These are phyloP conservation scores for Plasmodium chabaudi DNA, from an alignment of 169 alveolate genomes.

Conservation along the genomic window DNA sequence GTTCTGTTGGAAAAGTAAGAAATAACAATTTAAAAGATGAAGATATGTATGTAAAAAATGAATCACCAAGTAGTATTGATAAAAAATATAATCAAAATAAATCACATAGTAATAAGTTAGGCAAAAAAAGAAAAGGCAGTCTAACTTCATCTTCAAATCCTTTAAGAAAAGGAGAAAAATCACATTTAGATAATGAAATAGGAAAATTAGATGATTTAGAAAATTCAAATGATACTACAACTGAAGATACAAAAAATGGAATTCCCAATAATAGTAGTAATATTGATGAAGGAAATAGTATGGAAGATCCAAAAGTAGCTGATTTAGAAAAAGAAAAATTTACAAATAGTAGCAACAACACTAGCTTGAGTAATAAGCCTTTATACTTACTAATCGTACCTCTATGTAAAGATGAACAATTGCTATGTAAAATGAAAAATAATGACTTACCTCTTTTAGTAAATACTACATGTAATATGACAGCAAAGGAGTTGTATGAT, in stretches of 20 bases:
- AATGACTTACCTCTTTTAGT: slow-evolving; percentile 42
- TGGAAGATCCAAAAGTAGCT: neutral
- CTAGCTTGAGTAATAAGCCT: slow-evolving; percentile 19
- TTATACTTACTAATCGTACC: slow-evolving; percentile 45
- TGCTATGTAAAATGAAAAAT: slow-evolving; percentile 55
- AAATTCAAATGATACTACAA: slow-evolving; percentile 11
- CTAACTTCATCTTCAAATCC: neutral
- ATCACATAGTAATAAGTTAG: slow-evolving; percentile 10
- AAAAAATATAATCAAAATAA: slow-evolving; percentile 23
- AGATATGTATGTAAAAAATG: slow-evolving; percentile 33
- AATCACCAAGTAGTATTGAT: neutral
- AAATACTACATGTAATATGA: slow-evolving; percentile 40
- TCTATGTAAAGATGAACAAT: slow-evolving; percentile 44
- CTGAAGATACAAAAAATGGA: neutral
- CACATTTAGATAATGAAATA: slow-evolving; percentile 22
- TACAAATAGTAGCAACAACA: neutral
- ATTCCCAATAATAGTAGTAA: neutral
- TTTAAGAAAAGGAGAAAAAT: slow-evolving; percentile 28
- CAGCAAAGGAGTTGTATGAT: slow-evolving; percentile 12
- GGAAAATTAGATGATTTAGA: slow-evolving; percentile 34
- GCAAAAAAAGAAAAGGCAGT: slow-evolving; percentile 40
- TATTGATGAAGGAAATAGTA: neutral
- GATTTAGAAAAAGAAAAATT: slow-evolving; percentile 19
- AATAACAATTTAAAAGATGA: slow-evolving; percentile 44
- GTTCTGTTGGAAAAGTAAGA: slow-evolving; percentile 30